A percentile compares a stretch with the other conserved stretches of the same genome.
Conservation (phyloP, 257 asterid species). For the Solanum medicagineum region DNA sequence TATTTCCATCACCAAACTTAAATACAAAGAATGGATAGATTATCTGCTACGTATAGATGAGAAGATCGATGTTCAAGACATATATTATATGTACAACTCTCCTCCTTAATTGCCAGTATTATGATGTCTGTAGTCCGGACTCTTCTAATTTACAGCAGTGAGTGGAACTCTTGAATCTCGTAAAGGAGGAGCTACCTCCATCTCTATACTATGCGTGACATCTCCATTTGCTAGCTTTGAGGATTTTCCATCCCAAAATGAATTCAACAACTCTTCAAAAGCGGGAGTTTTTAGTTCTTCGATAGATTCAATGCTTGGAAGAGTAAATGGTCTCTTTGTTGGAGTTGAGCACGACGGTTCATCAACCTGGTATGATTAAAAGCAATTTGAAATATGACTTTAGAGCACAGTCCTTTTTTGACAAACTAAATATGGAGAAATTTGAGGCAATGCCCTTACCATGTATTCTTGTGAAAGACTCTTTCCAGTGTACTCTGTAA, state of each 20-base stretch:
- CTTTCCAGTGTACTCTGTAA: constrained; percentile 76
- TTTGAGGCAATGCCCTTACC: constrained; percentile 29
- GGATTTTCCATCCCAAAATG: constrained; percentile 74
- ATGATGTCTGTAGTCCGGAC: neutral
- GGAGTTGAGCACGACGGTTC: constrained; percentile 93
- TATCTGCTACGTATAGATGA: neutral
- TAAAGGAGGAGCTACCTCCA: constrained; percentile 42
- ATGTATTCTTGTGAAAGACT: constrained; percentile 74
- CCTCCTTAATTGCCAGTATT: neutral
- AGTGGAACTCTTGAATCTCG: constrained; percentile 71
- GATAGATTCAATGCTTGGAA: constrained; percentile 66
- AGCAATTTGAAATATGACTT: neutral
- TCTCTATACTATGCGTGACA: constrained; percentile 41
- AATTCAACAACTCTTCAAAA: constrained; percentile 63
- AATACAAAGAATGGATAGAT: neutral
- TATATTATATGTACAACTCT: neutral
- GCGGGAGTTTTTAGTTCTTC: constrained; percentile 83
- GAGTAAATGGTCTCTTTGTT: constrained; percentile 46
- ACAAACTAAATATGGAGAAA: neutral
- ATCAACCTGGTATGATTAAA: constrained; percentile 45
- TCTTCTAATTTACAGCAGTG: constrained; percentile 44
- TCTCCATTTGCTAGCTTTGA: constrained; percentile 74
- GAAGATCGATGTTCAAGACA: neutral
- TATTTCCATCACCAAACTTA: neutral
- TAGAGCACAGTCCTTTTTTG: neutral